A percentile compares a stretch with the other conserved stretches of the same genome.
Evolutionary conservation across 352 stramenopile genomes (phyloP).

Genomic region (Globisporangium splendens): DNA sequence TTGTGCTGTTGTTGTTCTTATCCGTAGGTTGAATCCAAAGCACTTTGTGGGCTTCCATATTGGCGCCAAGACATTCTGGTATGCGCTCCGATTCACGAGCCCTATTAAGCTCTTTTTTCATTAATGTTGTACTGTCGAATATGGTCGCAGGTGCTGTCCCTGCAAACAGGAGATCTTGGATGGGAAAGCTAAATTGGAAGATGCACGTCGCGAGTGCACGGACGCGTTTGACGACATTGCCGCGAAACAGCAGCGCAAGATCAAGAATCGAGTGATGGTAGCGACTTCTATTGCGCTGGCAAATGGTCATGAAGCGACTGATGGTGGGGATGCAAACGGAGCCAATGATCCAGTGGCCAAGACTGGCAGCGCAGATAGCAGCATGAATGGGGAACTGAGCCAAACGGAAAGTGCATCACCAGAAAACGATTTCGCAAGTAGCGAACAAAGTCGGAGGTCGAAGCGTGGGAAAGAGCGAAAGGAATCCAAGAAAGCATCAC

Average conservation of each 20-base stretch:
- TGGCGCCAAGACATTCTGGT: constrained; percentile 54
- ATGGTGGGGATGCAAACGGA: neutral
- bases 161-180: constrained; percentile 44
- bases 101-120: neutral
- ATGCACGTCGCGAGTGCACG: constrained; percentile 32
- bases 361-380: neutral
- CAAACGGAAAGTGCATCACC: neutral
- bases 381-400: neutral
- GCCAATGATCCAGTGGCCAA: neutral
- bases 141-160: constrained; percentile 23
- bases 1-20: neutral
- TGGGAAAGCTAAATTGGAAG: constrained; percentile 34
- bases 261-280: constrained; percentile 15
- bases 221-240: constrained; percentile 44
- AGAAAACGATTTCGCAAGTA: neutral
- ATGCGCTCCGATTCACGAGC: neutral
- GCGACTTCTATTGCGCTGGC: neutral
- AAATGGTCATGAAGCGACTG: neutral
- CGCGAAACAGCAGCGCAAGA: constrained; percentile 38
- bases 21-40: constrained; percentile 37
- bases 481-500: neutral
- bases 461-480: constrained; percentile 3
- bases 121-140: neutral
- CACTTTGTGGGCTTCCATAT: constrained; percentile 58
- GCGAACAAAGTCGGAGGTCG: neutral